A percentile compares a stretch with the other conserved stretches of the same genome.
Conservation (phyloP, 371 early-diverging fungal species). For the Homolaphlyctis polyrhiza region DNA sequence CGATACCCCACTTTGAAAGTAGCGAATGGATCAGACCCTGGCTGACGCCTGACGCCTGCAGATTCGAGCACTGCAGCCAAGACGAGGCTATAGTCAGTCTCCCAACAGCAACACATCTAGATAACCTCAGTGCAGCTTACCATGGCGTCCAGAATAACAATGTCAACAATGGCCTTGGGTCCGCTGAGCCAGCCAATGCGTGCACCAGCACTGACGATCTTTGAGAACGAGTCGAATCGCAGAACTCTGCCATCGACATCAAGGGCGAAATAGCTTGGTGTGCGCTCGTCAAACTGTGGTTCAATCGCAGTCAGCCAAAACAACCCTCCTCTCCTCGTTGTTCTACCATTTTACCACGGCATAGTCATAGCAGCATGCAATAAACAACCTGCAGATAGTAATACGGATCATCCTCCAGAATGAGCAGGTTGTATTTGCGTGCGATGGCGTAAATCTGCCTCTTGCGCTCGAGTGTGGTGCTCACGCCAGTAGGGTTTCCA, state of each 20-base stretch:
- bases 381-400: slow-evolving; percentile 59
- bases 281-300: slow-evolving; percentile 19
- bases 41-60: slow-evolving; percentile 68
- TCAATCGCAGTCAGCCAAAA: too few relatives aligned
- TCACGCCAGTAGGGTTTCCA: slow-evolving; percentile 69
- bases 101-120: too few relatives aligned
- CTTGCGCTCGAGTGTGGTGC: slow-evolving; percentile 57
- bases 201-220: slow-evolving; percentile 71
- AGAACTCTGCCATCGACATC: slow-evolving; percentile 75
- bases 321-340: too few relatives aligned
- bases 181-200: slow-evolving; percentile 78
- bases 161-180: slow-evolving; percentile 58
- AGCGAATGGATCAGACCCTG: slow-evolving; percentile 59
- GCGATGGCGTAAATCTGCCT: slow-evolving; percentile 58
- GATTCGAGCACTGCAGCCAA: slow-evolving; percentile 41
- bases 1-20: slow-evolving; percentile 60
- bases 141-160: slow-evolving; percentile 65
- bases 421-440: slow-evolving; percentile 52
- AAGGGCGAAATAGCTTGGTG: slow-evolving; percentile 68
- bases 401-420: slow-evolving; percentile 78
- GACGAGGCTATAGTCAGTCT: slow-evolving; percentile 3
- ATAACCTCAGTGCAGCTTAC: too few relatives aligned
- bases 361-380: not conserved
- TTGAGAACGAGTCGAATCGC: slow-evolving; percentile 79
- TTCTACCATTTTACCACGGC: too few relatives aligned